Base-by-base conservation (phyloP, 2,329 filamentous ascomycete genomes). In the Colletotrichum noveboracense region DNA sequence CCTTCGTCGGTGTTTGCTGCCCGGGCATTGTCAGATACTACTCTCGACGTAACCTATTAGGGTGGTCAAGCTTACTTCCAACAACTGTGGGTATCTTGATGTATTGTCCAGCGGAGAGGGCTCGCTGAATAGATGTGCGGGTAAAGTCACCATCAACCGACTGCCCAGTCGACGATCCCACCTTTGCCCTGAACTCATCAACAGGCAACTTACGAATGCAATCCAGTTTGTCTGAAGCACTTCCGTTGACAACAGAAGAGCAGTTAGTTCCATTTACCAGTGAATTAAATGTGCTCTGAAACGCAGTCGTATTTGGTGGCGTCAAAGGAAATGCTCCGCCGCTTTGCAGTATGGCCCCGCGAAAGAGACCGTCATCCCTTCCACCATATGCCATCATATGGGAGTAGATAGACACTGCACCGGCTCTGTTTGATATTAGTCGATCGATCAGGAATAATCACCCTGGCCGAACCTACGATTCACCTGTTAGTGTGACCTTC, bases 1-100 rank as follows among this genome's bases (percentile, higher is more conserved):
- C 84, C 93, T 80, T 95, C 93, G 78, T 94, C 93, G 2, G 88
- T 89, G 80, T 93, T 94, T 48, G 88, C 66, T 69, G n/a, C n/a
- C n/a, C n/a, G 7, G 2, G 8, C 6, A 21, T 10, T 10, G 8
- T 61, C 18, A 69, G 34, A 32, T 21, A 14, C 14, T 36, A 9
- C 6, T 38, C 43, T 21, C 43, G n/a, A 7, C 6, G 5, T 48
- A 48, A 48, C n/a, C 2, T 13, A 30, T 34, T n/a, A 21, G 9
- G 26, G 24, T 13, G 1, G 18, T 5, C 16, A 28, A 14, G 9
- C 66, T 28, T 60, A 69, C 66, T 89, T 6, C 93, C 93, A 32
- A 88, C 84, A 7, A 94, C 86, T 55, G 94, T 88, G 1, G 92
- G 91, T 0, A 94, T 90, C 65, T 91, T 87, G 71, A 93, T 77